Evolutionary conservation across 2,329 filamentous ascomycete genomes (phyloP).

Genomic region (Fusarium dlaminii): DNA sequence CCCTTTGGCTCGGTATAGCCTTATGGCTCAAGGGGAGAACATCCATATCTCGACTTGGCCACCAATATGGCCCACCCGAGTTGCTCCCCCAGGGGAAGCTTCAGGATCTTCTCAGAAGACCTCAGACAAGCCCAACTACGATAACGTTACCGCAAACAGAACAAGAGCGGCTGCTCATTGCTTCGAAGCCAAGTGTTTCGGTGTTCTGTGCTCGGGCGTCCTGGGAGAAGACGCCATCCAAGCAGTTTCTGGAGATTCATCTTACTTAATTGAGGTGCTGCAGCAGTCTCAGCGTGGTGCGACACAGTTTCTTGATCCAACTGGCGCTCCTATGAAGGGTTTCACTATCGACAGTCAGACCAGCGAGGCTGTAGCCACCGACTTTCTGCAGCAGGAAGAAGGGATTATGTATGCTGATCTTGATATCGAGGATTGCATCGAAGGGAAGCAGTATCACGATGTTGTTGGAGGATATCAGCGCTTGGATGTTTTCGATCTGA

Average conservation of each 20-base stretch:
- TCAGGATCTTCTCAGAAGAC: rapidly evolving
- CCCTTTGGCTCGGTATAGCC: conserved; percentile 59
- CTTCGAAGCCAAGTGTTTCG: conserved; percentile 67
- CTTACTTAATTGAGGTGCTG: conserved; percentile 46
- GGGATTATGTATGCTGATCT: conserved; percentile 63
- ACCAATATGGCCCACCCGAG: conserved; percentile 61
- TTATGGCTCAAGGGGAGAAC: conserved; percentile 65
- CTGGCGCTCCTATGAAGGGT: conserved; percentile 51
- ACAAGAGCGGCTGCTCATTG: conserved; percentile 63
- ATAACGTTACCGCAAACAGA: conserved; percentile 64
- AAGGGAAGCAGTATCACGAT: conserved; percentile 67
- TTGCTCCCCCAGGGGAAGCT: rapidly evolving
- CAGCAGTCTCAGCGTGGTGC: conserved; percentile 53
- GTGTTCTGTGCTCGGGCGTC: conserved; percentile 57
- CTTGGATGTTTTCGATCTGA: conserved; percentile 62
- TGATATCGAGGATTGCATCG: conserved; percentile 59
- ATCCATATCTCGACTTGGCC: conserved; percentile 66
- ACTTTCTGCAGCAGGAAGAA: conserved; percentile 56
- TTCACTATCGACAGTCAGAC: conserved; percentile 47
- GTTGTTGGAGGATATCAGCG: conserved; percentile 65
- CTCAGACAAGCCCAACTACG: conserved; percentile 52
- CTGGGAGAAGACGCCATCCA: conserved; percentile 54
- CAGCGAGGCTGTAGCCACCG: conserved; percentile 33
- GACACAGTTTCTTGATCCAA: conserved; percentile 62
- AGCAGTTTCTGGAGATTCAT: conserved; percentile 43